These are phyloP conservation scores for Parmales sp. DNA, from an alignment of 108 stramenopile genomes.

Conservation along the genomic window DNA sequence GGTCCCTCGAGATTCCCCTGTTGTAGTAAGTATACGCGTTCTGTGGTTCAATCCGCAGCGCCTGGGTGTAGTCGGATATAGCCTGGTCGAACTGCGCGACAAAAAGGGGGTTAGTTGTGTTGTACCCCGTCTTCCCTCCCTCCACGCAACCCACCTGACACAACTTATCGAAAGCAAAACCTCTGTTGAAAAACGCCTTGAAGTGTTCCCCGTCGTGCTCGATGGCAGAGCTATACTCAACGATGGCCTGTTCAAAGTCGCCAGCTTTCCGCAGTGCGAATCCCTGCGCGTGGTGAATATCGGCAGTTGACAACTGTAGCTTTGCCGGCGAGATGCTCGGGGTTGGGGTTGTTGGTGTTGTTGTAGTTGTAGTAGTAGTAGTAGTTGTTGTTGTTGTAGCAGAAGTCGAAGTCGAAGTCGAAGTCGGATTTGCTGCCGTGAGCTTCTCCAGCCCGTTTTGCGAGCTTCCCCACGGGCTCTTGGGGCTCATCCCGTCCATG, in stretches of 20 bases:
- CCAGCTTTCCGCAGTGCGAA: conserved; percentile 21
- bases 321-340: too few relatives aligned
- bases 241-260: conserved; percentile 19
- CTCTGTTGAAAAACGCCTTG: conserved; percentile 31
- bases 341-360: too few relatives aligned
- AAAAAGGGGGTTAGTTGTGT: too few relatives aligned
- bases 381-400: too few relatives aligned
- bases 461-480: too few relatives aligned
- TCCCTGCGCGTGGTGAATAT: conserved; percentile 19
- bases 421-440: too few relatives aligned
- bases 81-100: too few relatives aligned
- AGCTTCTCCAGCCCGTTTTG: too few relatives aligned
- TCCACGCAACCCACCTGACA: not conserved
- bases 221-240: conserved; percentile 18
- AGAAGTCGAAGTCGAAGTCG: too few relatives aligned
- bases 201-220: conserved; percentile 15
- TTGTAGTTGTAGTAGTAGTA: too few relatives aligned
- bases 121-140: not conserved
- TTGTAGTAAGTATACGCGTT: conserved; percentile 28
- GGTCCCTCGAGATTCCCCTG: conserved; percentile 23
- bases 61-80: conserved; percentile 26
- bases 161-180: conserved; percentile 30
- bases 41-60: conserved; percentile 13
- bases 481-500: too few relatives aligned
- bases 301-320: too few relatives aligned